These are phyloP conservation scores for Boletus vermiculosoides DNA, from an alignment of 768 basidiomycete genomes.

Conservation along the genomic window DNA sequence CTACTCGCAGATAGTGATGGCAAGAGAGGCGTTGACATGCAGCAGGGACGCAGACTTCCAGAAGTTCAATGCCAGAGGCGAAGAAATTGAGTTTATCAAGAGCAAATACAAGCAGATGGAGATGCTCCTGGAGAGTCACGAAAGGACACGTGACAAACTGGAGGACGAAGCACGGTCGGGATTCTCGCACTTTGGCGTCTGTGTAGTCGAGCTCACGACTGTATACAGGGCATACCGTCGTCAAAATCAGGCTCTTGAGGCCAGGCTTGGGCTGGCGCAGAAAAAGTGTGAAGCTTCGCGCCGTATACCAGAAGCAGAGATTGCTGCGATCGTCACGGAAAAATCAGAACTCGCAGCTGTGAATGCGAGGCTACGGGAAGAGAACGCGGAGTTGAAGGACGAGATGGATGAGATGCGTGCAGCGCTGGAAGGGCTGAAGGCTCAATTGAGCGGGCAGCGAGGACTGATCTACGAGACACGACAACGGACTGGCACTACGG, in stretches of 20 bases:
- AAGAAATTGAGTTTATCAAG: constrained; percentile 54
- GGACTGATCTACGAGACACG: constrained; percentile 48
- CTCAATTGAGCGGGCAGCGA: constrained; percentile 48
- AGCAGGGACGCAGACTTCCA: constrained; percentile 73
- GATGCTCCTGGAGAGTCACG: constrained; percentile 57
- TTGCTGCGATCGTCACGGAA: constrained; percentile 46
- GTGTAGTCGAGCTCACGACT: neutral
- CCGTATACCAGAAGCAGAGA: constrained; percentile 39
- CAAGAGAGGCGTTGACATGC: constrained; percentile 10
- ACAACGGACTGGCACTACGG: constrained; percentile 35
- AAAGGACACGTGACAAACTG: constrained; percentile 50
- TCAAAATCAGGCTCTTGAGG: constrained; percentile 62
- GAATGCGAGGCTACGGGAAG: constrained; percentile 55
- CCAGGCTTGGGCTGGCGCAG: constrained; percentile 47
- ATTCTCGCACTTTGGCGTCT: neutral
- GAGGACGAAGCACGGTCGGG: constrained; percentile 62
- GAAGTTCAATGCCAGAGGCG: constrained; percentile 63
- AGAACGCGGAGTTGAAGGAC: constrained; percentile 55
- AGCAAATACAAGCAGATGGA: constrained; percentile 66
- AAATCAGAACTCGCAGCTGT: constrained; percentile 44
- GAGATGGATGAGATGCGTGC: constrained; percentile 66
- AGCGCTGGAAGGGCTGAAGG: constrained; percentile 67
- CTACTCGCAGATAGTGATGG: neutral
- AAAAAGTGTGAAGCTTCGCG: constrained; percentile 40
- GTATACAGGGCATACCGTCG: constrained; percentile 50